Base-by-base conservation (phyloP, 2,329 filamentous ascomycete species). In the Trichoderma sp. region DNA sequence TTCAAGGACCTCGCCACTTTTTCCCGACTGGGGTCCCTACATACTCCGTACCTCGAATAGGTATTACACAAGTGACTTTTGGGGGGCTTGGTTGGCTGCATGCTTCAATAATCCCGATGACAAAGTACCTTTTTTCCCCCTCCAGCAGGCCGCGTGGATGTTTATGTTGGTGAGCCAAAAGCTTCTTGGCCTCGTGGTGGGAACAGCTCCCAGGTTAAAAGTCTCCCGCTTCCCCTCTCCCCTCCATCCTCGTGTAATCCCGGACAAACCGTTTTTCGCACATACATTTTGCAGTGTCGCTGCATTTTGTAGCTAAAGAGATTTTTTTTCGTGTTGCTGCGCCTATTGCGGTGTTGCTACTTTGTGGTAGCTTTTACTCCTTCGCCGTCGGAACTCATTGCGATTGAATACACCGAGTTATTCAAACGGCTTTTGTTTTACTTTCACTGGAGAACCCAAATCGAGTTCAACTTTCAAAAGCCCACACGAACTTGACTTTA, bases 1-100 rank as follows among this genome's bases (percentile, higher is more conserved):
- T 8, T 8, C 63, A 57, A n/a, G 56, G 56, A 30, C 66, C 39
- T 69, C 66, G 66, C 66, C 66, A 61, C 56, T 26, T 61, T 47
- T 47, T 26, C 56, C 66, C 56, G 36, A 61, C 66, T 69, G 36
- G 66, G 56, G 3, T 2, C 34, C 21, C 24, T 30, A 28, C 21
- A 43, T 47, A 24, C 39, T 21, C 24, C 47, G 62, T 47, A 24
- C 39, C 28, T 30, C 47, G 62, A 51, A 39, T 30, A 6, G 61
- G 34, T 28, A 43, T 39, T 32, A 32, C 28, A 36, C 30, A 39
- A 39, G 26, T 36, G 32, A 51, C 47, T 64, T 64, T 32, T 4
- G n/a, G n/a, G n/a, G 43, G 43, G 43, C 9, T 21, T 51, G 9
- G 43, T 51, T 51, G 43, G 43, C 43, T 51, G n/a, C n/a, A 51